Percentiles rank a stretch among this genome's conserved stretches.
phyloP scores from a whole-genome alignment of 176 grass and related monocot genomes.

The Tillandsia fasciculata region DNA sequence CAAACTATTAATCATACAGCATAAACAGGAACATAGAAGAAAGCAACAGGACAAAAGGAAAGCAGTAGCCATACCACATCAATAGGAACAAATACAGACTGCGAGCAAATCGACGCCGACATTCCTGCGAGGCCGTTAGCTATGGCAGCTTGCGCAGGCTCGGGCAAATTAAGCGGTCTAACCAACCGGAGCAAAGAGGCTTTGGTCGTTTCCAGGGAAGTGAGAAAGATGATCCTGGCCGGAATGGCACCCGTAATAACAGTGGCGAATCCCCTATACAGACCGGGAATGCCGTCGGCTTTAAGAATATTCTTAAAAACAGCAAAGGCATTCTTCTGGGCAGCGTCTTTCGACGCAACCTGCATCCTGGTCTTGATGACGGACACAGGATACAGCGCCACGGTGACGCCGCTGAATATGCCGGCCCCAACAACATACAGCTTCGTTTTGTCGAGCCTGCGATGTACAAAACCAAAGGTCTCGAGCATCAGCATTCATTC shows the following conservation, averaged over 20 bases:
- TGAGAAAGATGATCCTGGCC: conserved; percentile 85
- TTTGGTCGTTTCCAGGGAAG: conserved; percentile 77
- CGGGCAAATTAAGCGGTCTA: conserved; percentile 58
- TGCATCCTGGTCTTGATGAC: conserved; percentile 98
- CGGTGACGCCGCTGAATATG: conserved; percentile 79
- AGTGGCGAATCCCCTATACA: conserved; percentile 81
- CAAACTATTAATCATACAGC: neutral
- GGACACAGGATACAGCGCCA: conserved; percentile 71
- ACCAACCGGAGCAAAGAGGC: conserved; percentile 54
- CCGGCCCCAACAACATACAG: conserved; percentile 82
- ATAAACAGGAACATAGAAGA: neutral
- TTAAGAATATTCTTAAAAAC: conserved; percentile 76
- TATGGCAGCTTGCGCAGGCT: conserved; percentile 60
- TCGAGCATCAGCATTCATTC: neutral
- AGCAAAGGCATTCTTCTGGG: conserved; percentile 65
- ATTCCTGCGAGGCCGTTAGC: conserved; percentile 80
- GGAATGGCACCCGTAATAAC: conserved; percentile 84
- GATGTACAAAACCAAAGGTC: conserved; percentile 11
- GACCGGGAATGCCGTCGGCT: conserved; percentile 57
- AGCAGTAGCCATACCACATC: conserved; percentile 65
- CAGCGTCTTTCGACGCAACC: conserved; percentile 71
- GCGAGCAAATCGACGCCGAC: conserved; percentile 64
- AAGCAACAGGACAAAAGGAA: neutral
- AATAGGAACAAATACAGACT: conserved; percentile 83
- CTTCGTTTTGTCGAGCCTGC: conserved; percentile 94